Conservation (phyloP, 331 rosid genomes). For the Quercus lobata region DNA sequence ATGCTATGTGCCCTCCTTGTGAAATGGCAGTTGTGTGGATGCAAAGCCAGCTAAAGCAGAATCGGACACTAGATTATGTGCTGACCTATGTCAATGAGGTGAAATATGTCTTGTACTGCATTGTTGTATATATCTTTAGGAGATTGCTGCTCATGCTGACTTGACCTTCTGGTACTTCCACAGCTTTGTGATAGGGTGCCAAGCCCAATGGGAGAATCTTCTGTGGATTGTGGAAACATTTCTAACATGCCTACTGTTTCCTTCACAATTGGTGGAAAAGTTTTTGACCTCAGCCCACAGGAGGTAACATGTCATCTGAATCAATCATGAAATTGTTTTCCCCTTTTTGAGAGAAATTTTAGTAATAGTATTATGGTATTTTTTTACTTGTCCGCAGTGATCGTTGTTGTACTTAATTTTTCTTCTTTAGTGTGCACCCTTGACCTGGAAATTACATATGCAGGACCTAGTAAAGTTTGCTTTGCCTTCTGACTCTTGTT, state of each 20-base stretch:
- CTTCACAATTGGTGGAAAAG: conserved; percentile 70
- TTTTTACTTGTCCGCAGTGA: neutral
- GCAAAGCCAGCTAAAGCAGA: conserved; percentile 72
- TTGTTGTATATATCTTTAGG: neutral
- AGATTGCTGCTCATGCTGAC: conserved; percentile 21
- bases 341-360: neutral
- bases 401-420: neutral
- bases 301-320: conserved; percentile 46
- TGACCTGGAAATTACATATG: neutral
- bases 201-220: conserved; percentile 55
- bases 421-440: neutral
- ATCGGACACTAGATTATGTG: conserved; percentile 57
- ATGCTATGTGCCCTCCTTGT: conserved; percentile 70
- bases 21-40: conserved; percentile 95
- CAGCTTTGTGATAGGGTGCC: conserved; percentile 87
- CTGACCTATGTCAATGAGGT: conserved; percentile 61
- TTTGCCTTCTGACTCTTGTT: neutral
- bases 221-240: conserved; percentile 62
- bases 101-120: neutral
- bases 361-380: neutral
- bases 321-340: neutral
- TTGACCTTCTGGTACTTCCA: conserved; percentile 11
- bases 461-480: neutral
- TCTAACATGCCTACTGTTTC: conserved; percentile 73
- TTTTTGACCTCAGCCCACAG: conserved; percentile 52